Percentiles rank a stretch among this genome's conserved stretches.
phyloP scores from a whole-genome alignment of 768 basidiomycete species.

The Crassisporium funariophilum region DNA sequence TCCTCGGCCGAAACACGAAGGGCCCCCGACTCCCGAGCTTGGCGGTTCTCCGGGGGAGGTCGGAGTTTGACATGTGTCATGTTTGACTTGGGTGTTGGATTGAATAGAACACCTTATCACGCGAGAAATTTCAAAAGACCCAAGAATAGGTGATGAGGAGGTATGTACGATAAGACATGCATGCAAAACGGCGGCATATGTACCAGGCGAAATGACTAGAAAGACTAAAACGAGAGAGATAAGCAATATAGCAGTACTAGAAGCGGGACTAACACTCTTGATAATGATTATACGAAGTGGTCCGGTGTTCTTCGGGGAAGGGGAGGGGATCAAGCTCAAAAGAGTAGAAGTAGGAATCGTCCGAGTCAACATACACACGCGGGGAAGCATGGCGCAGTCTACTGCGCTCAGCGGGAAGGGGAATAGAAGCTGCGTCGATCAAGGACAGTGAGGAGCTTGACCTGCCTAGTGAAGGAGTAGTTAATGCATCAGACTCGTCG shows the following conservation, averaged over 20 bases:
- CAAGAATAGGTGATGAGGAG: conserved; percentile 12
- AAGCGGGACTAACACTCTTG: conserved; percentile 62
- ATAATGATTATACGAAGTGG: conserved; percentile 54
- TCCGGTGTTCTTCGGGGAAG: conserved; percentile 56
- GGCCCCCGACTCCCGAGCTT: too few relatives aligned
- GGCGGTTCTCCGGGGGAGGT: too few relatives aligned
- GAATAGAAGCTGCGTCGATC: conserved; percentile 50
- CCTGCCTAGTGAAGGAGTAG: conserved; percentile 60
- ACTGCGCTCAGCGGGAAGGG: conserved; percentile 52
- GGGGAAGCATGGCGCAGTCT: conserved; percentile 48
- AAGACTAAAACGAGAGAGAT: conserved; percentile 23
- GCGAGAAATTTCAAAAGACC: too few relatives aligned
- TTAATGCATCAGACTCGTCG: conserved; percentile 76
- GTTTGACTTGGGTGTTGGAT: too few relatives aligned
- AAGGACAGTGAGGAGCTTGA: conserved; percentile 59
- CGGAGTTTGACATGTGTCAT: too few relatives aligned
- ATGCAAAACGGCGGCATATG: conserved; percentile 23
- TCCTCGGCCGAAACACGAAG: too few relatives aligned
- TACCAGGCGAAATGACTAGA: conserved; percentile 17
- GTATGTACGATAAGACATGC: conserved; percentile 16
- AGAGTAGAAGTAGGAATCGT: conserved; percentile 62
- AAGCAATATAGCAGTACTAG: conserved; percentile 28
- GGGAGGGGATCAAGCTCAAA: conserved; percentile 76
- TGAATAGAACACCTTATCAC: too few relatives aligned
- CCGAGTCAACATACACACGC: conserved; percentile 63